Evolutionary conservation across 1,284 basidiomycete species (phyloP).

Genomic region (Ceratobasidium sp.): DNA sequence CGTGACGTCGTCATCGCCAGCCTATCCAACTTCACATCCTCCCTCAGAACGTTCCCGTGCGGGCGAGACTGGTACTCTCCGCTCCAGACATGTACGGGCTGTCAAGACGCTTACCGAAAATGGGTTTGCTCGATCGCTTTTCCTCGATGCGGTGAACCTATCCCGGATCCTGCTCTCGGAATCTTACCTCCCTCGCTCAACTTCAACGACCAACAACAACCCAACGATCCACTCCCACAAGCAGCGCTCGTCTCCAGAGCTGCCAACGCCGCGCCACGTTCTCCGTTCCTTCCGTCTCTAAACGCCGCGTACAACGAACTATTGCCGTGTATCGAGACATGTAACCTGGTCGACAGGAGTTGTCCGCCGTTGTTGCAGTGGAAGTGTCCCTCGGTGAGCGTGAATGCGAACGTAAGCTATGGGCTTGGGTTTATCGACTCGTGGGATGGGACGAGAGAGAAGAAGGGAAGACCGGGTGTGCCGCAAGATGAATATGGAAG

Average conservation of each 20-base stretch:
- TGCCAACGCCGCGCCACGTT: constrained; percentile 58
- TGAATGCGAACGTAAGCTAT: constrained; percentile 80
- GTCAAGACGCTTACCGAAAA: constrained; percentile 77
- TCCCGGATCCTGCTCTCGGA: constrained; percentile 51
- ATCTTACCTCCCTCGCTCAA: constrained; percentile 52
- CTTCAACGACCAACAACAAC: constrained; percentile 63
- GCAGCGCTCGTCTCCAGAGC: constrained; percentile 60
- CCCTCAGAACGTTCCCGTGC: constrained; percentile 79
- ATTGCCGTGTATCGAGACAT: constrained; percentile 83
- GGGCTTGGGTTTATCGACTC: constrained; percentile 79
- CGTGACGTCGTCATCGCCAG: constrained; percentile 68
- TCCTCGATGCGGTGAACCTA: constrained; percentile 76
- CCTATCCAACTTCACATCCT: constrained; percentile 80
- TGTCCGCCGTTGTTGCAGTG: constrained; percentile 83
- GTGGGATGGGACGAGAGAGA: constrained; percentile 63
- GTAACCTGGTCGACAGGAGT: constrained; percentile 78
- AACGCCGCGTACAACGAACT: constrained; percentile 69
- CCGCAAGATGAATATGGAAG: constrained; percentile 58
- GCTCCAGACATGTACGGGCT: constrained; percentile 81
- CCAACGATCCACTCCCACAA: constrained; percentile 58
- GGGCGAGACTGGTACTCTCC: constrained; percentile 87
- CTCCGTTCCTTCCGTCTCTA: constrained; percentile 51
- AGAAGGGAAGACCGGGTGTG: constrained; percentile 51
- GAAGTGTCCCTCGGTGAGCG: constrained; percentile 73
- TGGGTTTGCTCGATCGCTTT: constrained; percentile 85